Conservation (phyloP, 768 basidiomycete species). For the Lactarius hengduanensis region DNA sequence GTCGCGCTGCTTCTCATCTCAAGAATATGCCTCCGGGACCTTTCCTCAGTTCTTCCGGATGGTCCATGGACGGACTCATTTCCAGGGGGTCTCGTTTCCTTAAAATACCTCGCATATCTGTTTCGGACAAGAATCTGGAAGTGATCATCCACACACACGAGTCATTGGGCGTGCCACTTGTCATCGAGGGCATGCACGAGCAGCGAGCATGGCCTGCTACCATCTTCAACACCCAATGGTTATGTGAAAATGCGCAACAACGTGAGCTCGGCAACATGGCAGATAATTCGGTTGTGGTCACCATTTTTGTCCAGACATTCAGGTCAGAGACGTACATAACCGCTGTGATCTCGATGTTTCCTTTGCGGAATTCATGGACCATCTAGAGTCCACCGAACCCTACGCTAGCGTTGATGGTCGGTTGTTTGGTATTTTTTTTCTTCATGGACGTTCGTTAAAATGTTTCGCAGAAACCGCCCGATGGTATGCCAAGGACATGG, state of each 20-base stretch:
- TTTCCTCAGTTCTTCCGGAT: slow-evolving; percentile 36
- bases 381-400: slow-evolving; percentile 6
- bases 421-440: slow-evolving; percentile 3
- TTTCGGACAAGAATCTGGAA: slow-evolving; percentile 31
- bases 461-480: slow-evolving; percentile 51
- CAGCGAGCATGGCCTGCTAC: slow-evolving; percentile 52
- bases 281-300: background rate
- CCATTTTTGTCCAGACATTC: slow-evolving; percentile 44
- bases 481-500: slow-evolving; percentile 75
- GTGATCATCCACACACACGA: slow-evolving; percentile 37
- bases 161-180: slow-evolving; percentile 56
- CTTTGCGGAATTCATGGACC: slow-evolving; percentile 50
- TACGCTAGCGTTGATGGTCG: slow-evolving; percentile 15
- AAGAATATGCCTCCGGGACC: slow-evolving; percentile 8
- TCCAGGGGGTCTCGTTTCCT: slow-evolving; percentile 43
- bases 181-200: slow-evolving; percentile 61
- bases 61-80: slow-evolving; percentile 50
- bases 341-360: slow-evolving; percentile 53
- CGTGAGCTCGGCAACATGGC: slow-evolving; percentile 13
- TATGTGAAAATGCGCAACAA: slow-evolving; percentile 38
- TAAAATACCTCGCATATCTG: slow-evolving; percentile 41
- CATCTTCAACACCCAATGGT: slow-evolving; percentile 57
- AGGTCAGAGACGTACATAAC: slow-evolving; percentile 61
- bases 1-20: background rate
- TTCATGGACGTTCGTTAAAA: slow-evolving; percentile 9